Base-by-base conservation (phyloP, 805 yeast genomes). In the Blastobotrys robertii region DNA sequence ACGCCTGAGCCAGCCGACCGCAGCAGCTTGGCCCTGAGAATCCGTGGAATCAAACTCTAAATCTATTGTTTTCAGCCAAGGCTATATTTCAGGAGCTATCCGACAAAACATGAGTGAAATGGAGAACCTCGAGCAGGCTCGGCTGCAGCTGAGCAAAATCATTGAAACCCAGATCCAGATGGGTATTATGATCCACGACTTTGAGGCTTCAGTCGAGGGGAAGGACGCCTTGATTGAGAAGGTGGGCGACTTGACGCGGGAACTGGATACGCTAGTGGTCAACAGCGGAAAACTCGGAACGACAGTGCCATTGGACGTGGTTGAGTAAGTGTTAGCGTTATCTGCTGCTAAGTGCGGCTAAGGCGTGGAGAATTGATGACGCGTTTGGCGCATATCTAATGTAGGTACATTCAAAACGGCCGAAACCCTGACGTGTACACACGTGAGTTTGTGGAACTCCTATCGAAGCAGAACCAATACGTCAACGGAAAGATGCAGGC, bases 341-440 rank as follows among this genome's bases (percentile, higher is more conserved):
- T 19, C 25, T 19, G 25, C 25, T 19, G 25, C 25, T 19, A 19
- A 19, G 25, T 19, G 25, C 25, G 25, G 25, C 25, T 19, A 19
- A 19, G 25, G 25, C 25, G 25, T 19, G 25, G 25, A 19, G 25
- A 6, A 19, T 4, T 19, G 25, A 19, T 19, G 25, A 19, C 25
- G 25, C 25, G 25, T 19, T 19, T 19, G 25, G n/a, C 25, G 25
- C 25, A 19, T 19, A 19, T 4, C 25, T 19, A 19, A 19, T 19
- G 25, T 19, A 19, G 82, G 49, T 92, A 92, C 57, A 85, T 92
- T 32, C 97, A 92, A 57, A 94, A 86, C 56, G 98, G 98, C 2
- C 70, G 98, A 52, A 92, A 92, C 58, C 97, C 98, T 0, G 97
- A 92, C 58, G 87, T 92, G 33, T 92, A 92, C 62, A 87, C 97